Percentiles rank a stretch among this genome's conserved stretches.
phyloP scores from a whole-genome alignment of 1,284 basidiomycete species.

The Malassezia dermatis region DNA sequence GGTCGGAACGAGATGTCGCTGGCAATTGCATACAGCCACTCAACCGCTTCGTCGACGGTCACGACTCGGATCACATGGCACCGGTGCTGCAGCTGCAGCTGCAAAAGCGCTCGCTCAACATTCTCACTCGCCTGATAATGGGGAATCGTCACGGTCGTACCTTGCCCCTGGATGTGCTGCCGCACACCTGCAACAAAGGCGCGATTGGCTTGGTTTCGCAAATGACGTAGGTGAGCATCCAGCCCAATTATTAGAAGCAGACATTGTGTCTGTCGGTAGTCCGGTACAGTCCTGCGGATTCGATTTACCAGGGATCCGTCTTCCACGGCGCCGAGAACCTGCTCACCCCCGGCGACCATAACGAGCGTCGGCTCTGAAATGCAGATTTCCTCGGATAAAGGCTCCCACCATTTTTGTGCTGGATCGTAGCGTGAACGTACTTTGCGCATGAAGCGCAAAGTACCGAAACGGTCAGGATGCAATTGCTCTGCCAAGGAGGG shows the following conservation, averaged over 20 bases:
- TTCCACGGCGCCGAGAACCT: neutral
- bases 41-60: neutral
- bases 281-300: neutral
- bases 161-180: constrained; percentile 1
- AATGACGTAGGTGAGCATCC: neutral
- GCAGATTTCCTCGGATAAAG: constrained; percentile 6
- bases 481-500: neutral
- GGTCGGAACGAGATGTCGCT: constrained; percentile 16
- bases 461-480: neutral
- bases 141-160: neutral
- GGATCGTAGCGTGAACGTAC: constrained; percentile 14
- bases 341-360: neutral
- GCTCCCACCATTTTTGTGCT: constrained; percentile 11
- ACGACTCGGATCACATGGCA: constrained; percentile 7
- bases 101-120: constrained; percentile 1
- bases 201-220: constrained; percentile 3
- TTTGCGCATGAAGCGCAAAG: constrained; percentile 5
- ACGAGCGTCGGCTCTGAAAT: constrained; percentile 5
- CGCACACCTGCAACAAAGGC: constrained; percentile 4
- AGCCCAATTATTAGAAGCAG: constrained; percentile 10
- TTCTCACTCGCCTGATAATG: neutral
- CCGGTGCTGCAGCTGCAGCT: constrained; percentile 5
- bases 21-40: constrained; percentile 10
- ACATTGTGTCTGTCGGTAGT: neutral
- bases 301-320: neutral